Conservation (phyloP, 768 basidiomycete species). For the Boletus edulis region DNA sequence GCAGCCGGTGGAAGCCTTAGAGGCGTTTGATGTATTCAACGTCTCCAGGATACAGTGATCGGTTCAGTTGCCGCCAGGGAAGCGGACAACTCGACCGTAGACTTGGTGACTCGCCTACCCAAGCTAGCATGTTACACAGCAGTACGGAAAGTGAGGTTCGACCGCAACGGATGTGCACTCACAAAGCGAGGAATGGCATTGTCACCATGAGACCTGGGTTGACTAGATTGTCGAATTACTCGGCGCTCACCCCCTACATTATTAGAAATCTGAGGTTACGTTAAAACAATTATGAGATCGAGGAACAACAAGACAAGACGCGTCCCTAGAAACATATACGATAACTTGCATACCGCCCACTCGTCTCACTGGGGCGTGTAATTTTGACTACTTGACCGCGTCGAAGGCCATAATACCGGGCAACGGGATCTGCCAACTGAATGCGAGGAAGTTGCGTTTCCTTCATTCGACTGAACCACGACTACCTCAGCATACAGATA, state of each 20-base stretch:
- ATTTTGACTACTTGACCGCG: conserved; percentile 99
- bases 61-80: background rate
- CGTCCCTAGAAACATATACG: conserved; percentile 75
- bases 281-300: conserved; percentile 1
- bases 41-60: background rate
- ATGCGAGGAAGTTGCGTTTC: conserved; percentile 98
- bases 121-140: background rate
- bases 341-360: conserved; percentile 90
- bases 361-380: conserved; percentile 94
- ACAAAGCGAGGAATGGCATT: background rate
- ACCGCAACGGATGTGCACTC: background rate
- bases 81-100: background rate
- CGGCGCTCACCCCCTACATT: conserved; percentile 11
- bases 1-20: background rate
- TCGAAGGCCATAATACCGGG: conserved; percentile 93
- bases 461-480: conserved; percentile 75
- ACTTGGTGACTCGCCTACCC: background rate
- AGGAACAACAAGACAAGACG: background rate
- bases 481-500: conserved; percentile 8
- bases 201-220: background rate
- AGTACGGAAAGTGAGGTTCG: background rate
- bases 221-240: conserved; percentile 3
- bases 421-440: conserved; percentile 95
- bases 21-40: background rate
- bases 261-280: conserved; percentile 8